Conservation (phyloP, 164 flowering plant species). For the Platanus orientalis region DNA sequence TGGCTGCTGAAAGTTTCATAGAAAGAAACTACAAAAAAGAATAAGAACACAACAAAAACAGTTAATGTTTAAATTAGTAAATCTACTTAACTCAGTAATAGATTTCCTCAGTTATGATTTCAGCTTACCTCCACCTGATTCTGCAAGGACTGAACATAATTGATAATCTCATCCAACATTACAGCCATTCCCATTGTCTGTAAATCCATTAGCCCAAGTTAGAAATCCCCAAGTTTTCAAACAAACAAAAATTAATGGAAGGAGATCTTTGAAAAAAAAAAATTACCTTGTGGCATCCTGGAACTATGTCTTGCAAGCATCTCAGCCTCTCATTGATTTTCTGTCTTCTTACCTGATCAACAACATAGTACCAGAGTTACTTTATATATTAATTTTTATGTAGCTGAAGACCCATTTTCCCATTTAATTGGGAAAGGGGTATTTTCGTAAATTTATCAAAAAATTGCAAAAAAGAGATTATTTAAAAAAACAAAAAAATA, state of each 20-base stretch:
- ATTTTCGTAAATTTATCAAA: not conserved
- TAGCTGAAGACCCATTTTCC: no score
- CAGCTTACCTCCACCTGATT: slow-evolving; percentile 54
- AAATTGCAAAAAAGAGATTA: not conserved
- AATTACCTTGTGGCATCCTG: slow-evolving; percentile 68
- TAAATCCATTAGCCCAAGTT: not conserved
- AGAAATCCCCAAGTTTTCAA: not conserved
- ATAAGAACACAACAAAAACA: not conserved
- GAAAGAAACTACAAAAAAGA: slow-evolving; percentile 46
- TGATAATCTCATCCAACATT: slow-evolving; percentile 64
- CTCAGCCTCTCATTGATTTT: slow-evolving; percentile 62
- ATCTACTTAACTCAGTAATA: not conserved
- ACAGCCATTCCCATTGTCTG: slow-evolving; percentile 82
- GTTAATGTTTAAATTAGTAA: not conserved
- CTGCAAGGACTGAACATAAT: slow-evolving; percentile 53
- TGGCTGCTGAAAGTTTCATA: slow-evolving; percentile 65
- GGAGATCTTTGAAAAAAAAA: not conserved
- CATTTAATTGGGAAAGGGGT: not conserved
- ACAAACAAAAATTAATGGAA: not conserved
- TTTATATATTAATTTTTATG: not conserved
- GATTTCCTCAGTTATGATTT: not conserved
- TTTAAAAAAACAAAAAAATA: not conserved
- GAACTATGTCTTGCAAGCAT: slow-evolving; percentile 58
- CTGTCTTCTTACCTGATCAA: slow-evolving; percentile 49
- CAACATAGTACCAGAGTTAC: not conserved